Percentiles rank a stretch among this genome's conserved stretches.
These are phyloP conservation scores for Phytopythium litorale DNA, from an alignment of 352 stramenopile genomes.

Conservation along the genomic window DNA sequence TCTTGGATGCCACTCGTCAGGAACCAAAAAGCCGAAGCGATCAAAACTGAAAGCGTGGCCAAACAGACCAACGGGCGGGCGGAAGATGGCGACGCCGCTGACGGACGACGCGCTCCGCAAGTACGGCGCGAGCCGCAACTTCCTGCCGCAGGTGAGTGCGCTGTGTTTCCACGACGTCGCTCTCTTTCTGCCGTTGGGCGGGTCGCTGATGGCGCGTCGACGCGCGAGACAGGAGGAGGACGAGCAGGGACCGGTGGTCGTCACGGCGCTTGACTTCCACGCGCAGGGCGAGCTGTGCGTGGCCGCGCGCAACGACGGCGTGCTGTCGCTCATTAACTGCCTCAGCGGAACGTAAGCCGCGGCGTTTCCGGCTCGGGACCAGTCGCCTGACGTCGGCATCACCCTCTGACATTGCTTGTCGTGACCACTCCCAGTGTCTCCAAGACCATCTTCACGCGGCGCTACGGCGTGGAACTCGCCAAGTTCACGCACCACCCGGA, in stretches of 20 bases:
- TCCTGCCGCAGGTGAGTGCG: slow-evolving; percentile 43
- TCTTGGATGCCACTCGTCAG: background rate
- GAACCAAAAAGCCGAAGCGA: too few species aligned
- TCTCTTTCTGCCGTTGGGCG: background rate
- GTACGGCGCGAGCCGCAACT: slow-evolving; percentile 67
- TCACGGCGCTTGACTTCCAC: slow-evolving; percentile 76
- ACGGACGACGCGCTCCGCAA: slow-evolving; percentile 54
- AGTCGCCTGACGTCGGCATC: too few species aligned
- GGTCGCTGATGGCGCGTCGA: background rate
- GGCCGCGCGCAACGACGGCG: slow-evolving; percentile 69
- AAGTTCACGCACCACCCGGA: slow-evolving; percentile 80
- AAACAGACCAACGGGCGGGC: too few species aligned
- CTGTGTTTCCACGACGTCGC: background rate
- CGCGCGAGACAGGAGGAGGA: slow-evolving; percentile 44
- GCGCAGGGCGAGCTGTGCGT: slow-evolving; percentile 75
- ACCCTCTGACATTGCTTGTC: too few species aligned
- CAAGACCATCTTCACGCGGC: slow-evolving; percentile 85
- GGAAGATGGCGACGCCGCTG: slow-evolving; percentile 21
- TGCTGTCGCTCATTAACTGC: slow-evolving; percentile 81
- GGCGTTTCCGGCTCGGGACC: too few species aligned
- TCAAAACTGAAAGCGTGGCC: too few species aligned
- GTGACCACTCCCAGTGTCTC: slow-evolving; percentile 36
- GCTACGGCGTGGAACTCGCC: slow-evolving; percentile 77
- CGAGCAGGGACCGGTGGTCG: slow-evolving; percentile 37
- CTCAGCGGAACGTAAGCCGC: slow-evolving; percentile 64